Evolutionary conservation across 192 early-diverging fungal species (phyloP).

Genomic region (Coemansia sp.): DNA sequence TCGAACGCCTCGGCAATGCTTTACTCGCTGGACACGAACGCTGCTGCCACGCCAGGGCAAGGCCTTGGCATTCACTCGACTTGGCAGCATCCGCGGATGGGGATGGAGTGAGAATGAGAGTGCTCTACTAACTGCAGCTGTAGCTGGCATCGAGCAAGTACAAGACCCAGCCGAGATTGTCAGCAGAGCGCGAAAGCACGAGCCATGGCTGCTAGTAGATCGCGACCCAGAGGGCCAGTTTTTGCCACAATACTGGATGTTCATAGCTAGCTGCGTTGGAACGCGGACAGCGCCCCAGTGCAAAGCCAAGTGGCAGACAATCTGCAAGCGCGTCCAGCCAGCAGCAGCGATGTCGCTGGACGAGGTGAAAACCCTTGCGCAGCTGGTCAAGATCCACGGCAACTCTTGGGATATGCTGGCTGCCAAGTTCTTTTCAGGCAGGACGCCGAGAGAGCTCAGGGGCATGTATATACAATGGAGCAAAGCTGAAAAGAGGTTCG

Average conservation of each 20-base stretch:
- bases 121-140: conserved; percentile 7
- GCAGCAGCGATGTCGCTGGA: neutral
- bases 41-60: conserved; percentile 41
- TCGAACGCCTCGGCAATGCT: conserved; percentile 39
- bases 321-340: neutral
- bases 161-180: conserved; percentile 2
- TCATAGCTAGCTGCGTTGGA: conserved; percentile 33
- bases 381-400: conserved; percentile 29
- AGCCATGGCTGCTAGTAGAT: conserved; percentile 42
- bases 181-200: conserved; percentile 3
- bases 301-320: conserved; percentile 18
- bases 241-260: conserved; percentile 34
- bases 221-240: conserved; percentile 1
- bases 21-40: conserved; percentile 32
- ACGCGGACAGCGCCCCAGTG: conserved; percentile 48
- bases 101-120: conserved; percentile 29
- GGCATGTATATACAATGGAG: conserved; percentile 25
- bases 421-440: conserved; percentile 21
- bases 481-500: conserved; percentile 17
- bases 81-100: conserved; percentile 33
- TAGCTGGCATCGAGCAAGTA: conserved; percentile 11
- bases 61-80: conserved; percentile 21
- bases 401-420: conserved; percentile 24
- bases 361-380: conserved; percentile 19
- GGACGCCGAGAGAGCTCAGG: neutral